phyloP scores from a whole-genome alignment of 73 alveolate species.

The Paramecium caudatum region DNA sequence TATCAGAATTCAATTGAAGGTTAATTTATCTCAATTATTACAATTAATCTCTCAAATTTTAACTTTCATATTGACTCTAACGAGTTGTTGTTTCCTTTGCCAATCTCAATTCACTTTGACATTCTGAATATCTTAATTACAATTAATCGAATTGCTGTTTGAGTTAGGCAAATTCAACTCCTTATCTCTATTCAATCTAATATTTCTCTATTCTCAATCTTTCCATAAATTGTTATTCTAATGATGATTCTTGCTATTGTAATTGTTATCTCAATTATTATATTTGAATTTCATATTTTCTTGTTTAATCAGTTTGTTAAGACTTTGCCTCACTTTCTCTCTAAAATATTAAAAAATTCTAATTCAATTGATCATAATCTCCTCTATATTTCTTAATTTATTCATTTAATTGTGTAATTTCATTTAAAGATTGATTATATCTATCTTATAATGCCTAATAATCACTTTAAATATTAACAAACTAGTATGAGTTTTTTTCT shows the following conservation, averaged over 20 bases:
- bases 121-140: background rate
- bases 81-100: background rate
- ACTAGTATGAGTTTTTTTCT: background rate
- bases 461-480: conserved; percentile 4
- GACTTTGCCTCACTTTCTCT: conserved; percentile 42
- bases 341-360: background rate
- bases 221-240: conserved; percentile 12
- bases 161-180: background rate
- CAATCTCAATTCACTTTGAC: background rate
- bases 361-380: conserved; percentile 19
- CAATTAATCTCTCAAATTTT: background rate
- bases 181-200: background rate
- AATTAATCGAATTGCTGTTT: background rate
- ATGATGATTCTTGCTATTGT: background rate
- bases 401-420: background rate
- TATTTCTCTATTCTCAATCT: conserved; percentile 3
- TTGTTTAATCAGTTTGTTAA: background rate
- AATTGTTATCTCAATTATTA: conserved; percentile 31
- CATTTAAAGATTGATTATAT: background rate
- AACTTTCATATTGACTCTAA: conserved; percentile 14
- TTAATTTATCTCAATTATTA: background rate
- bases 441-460: background rate
- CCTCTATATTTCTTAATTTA: background rate
- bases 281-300: background rate
- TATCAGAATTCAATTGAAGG: conserved; percentile 9